Conservation (phyloP, 768 basidiomycete species). For the Daedaleopsis nitida region DNA sequence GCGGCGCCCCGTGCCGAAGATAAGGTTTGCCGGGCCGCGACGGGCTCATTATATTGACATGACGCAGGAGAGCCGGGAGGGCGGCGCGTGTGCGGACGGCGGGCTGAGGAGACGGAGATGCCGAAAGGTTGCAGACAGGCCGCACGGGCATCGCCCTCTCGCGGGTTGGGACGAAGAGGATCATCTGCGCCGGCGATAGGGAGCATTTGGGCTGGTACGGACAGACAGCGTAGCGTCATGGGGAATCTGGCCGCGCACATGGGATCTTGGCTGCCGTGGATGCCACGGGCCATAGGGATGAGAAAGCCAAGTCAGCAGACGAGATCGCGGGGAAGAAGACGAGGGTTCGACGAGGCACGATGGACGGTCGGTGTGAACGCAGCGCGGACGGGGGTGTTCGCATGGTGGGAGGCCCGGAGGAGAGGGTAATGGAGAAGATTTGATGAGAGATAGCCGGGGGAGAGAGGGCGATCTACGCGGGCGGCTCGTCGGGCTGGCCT, state of each 20-base stretch:
- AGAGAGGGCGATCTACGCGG: neutral
- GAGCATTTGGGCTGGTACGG: neutral
- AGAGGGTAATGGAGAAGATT: conserved; percentile 17
- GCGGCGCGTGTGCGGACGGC: neutral
- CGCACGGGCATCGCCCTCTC: no score
- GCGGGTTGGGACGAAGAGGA: neutral
- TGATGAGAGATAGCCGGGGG: conserved; percentile 15
- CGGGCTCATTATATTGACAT: neutral
- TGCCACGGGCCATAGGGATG: conserved; percentile 10
- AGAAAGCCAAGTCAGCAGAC: conserved; percentile 22
- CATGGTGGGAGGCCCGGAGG: neutral
- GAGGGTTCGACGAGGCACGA: conserved; percentile 17
- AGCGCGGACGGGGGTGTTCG: neutral
- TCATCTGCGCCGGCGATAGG: conserved; percentile 8
- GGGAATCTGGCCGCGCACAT: conserved; percentile 4
- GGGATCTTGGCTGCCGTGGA: conserved; percentile 7
- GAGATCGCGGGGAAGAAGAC: conserved; percentile 11
- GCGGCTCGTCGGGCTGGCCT: neutral
- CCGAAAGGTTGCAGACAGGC: neutral
- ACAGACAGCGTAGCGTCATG: conserved; percentile 13
- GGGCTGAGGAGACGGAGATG: neutral
- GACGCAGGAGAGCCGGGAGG: neutral
- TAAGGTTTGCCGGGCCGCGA: conserved; percentile 1
- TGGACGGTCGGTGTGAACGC: conserved; percentile 19
- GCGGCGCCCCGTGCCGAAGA: conserved; percentile 17